Evolutionary conservation across 2,329 filamentous ascomycete genomes (phyloP).

Genomic region (Trichoderma koningiopsis): DNA sequence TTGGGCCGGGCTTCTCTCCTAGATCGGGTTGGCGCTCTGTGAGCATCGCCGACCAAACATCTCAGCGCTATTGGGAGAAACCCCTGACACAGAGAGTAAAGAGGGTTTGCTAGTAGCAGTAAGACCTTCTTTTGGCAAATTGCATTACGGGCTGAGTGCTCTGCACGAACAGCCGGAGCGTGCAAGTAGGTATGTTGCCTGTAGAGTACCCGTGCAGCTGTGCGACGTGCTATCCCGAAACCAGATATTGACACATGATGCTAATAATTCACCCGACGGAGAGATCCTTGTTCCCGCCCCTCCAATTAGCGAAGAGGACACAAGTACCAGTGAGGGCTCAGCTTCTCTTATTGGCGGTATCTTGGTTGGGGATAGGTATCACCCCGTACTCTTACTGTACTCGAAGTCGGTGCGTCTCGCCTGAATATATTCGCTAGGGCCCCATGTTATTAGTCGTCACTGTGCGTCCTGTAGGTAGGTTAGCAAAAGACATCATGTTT

Average conservation of each 20-base stretch:
- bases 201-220: constrained; percentile 26
- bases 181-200: background rate
- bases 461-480: background rate
- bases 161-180: constrained; percentile 3
- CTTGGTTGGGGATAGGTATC: constrained; percentile 1
- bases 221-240: constrained; percentile 39
- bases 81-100: background rate
- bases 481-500: background rate
- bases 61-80: background rate
- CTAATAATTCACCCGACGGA: constrained; percentile 26
- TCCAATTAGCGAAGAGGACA: constrained; percentile 22
- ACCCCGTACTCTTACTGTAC: constrained; percentile 12
- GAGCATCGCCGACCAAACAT: background rate
- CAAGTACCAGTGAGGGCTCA: background rate
- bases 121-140: constrained; percentile 7
- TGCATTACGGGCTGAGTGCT: constrained; percentile 2
- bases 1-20: background rate
- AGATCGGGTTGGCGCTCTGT: background rate
- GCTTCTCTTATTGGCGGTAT: constrained; percentile 1
- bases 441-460: background rate
- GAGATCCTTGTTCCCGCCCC: constrained; percentile 21
- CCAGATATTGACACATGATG: constrained; percentile 33
- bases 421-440: background rate
- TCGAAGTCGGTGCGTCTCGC: constrained; percentile 10
- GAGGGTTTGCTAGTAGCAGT: background rate